Evolutionary conservation across 148 eudicot species (phyloP).

Genomic region (Chenopodium berlandieri): DNA sequence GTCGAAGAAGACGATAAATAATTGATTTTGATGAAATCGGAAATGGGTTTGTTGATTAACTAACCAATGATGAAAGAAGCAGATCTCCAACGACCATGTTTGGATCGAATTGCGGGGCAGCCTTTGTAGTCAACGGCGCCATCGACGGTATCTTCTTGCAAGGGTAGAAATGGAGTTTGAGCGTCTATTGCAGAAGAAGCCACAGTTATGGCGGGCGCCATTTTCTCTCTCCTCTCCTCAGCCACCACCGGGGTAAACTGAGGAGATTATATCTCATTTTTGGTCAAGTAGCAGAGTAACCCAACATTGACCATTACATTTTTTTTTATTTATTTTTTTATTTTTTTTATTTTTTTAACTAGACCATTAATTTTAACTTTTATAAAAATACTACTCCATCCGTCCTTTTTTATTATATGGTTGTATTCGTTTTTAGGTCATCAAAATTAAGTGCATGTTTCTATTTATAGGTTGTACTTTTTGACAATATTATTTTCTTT

Average conservation of each 20-base stretch:
- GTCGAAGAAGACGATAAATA: neutral
- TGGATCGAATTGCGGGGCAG: slow-evolving; percentile 47
- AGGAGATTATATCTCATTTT: neutral
- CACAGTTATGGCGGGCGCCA: slow-evolving; percentile 21
- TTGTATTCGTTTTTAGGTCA: too few relatives aligned
- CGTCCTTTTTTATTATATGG: too few relatives aligned
- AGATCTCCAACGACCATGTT: slow-evolving; percentile 65
- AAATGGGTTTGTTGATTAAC: neutral
- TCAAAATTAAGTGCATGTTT: too few relatives aligned
- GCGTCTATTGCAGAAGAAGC: neutral
- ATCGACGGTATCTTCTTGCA: slow-evolving; percentile 31
- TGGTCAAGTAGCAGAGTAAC: too few relatives aligned
- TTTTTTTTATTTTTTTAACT: too few relatives aligned
- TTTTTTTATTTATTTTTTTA: too few relatives aligned
- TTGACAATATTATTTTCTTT: too few relatives aligned
- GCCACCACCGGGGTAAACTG: neutral
- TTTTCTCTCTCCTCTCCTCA: slow-evolving; percentile 16
- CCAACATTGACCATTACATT: too few relatives aligned
- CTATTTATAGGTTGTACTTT: too few relatives aligned
- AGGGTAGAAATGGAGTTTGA: slow-evolving; percentile 30
- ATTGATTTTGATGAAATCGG: neutral
- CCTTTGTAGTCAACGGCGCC: slow-evolving; percentile 50
- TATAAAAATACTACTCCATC: too few relatives aligned
- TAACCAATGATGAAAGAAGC: slow-evolving; percentile 65
- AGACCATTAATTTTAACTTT: too few relatives aligned